Percentiles rank a stretch among this genome's conserved stretches.
phyloP scores from a whole-genome alignment of 768 basidiomycete genomes.

The Auricularia heimuer region DNA sequence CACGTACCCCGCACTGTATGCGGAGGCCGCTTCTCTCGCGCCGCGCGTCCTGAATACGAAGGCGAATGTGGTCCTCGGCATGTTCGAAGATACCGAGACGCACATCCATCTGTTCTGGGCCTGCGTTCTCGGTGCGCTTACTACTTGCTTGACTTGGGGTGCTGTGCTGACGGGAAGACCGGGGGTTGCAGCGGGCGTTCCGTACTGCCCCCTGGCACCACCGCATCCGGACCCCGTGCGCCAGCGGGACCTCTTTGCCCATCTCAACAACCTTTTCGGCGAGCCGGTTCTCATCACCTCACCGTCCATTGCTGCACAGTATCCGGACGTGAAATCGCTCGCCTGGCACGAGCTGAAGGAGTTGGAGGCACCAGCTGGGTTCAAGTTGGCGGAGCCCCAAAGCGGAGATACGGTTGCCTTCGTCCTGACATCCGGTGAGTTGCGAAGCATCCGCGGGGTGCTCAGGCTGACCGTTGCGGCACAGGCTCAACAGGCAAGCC shows the following conservation, averaged over 20 bases:
- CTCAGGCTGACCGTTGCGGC: neutral
- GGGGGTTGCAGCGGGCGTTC: slow-evolving; percentile 17
- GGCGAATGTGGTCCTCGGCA: slow-evolving; percentile 19
- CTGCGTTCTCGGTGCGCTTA: slow-evolving; percentile 19
- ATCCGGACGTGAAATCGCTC: slow-evolving; percentile 4
- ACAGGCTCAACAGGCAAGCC: slow-evolving; percentile 31
- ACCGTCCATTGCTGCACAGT: slow-evolving; percentile 2
- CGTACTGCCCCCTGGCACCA: slow-evolving; percentile 22
- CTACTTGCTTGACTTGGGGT: neutral
- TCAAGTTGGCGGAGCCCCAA: neutral
- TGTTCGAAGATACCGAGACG: slow-evolving; percentile 22
- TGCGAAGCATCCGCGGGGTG: too few species aligned
- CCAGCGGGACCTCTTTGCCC: slow-evolving; percentile 18
- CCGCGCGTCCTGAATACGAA: slow-evolving; percentile 13
- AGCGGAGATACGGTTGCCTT: slow-evolving; percentile 6
- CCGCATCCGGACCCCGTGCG: slow-evolving; percentile 23
- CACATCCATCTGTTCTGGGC: slow-evolving; percentile 25
- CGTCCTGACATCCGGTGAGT: slow-evolving; percentile 29
- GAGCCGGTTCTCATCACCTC: slow-evolving; percentile 14
- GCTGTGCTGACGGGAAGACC: neutral
- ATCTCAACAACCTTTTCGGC: slow-evolving; percentile 19
- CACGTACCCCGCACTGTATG: slow-evolving; percentile 11
- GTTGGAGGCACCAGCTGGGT: slow-evolving; percentile 2
- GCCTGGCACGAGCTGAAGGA: slow-evolving; percentile 1
- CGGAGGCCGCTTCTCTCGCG: slow-evolving; percentile 11